Conservation (phyloP, 2,329 filamentous ascomycete genomes). For the Incumbomyces lentus region DNA sequence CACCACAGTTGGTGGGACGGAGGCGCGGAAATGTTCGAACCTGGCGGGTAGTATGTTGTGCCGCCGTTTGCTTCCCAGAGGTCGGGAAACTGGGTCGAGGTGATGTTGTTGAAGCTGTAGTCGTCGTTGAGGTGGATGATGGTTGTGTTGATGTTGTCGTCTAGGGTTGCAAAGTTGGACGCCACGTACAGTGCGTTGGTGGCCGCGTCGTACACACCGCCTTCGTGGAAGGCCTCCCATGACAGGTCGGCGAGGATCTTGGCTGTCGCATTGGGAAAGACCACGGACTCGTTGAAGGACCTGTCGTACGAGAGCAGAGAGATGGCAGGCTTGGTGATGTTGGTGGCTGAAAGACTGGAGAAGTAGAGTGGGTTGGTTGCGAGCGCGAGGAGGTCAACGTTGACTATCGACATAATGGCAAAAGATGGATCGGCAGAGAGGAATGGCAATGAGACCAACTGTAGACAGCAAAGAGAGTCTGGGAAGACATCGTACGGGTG, state of each 20-base stretch:
- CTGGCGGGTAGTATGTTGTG: slow-evolving; percentile 1
- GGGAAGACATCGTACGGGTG: too few relatives aligned
- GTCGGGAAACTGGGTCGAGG: slow-evolving; percentile 2
- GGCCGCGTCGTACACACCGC: slow-evolving; percentile 1
- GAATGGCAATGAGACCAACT: too few relatives aligned
- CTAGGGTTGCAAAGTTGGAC: not conserved
- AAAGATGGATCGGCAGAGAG: not conserved
- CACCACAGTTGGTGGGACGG: slow-evolving; percentile 1
- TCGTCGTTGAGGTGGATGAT: slow-evolving; percentile 2
- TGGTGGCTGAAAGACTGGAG: not conserved
- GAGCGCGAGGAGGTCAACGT: not conserved
- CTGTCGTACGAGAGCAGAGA: not conserved
- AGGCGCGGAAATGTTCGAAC: not conserved
- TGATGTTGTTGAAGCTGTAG: slow-evolving; percentile 1
- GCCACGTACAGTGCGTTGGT: slow-evolving; percentile 2
- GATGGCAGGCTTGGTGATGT: not conserved
- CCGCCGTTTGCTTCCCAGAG: slow-evolving; percentile 5
- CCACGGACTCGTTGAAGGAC: not conserved
- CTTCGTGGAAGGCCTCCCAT: slow-evolving; percentile 5
- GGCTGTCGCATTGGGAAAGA: slow-evolving; percentile 2
- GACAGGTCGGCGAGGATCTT: not conserved
- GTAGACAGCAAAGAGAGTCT: too few relatives aligned
- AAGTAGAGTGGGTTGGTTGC: not conserved
- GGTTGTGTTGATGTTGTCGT: slow-evolving; percentile 4
- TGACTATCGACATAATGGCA: slow-evolving; percentile 1